These are phyloP conservation scores for Thielaviopsis musarum DNA, from an alignment of 2,329 filamentous ascomycete species.

Conservation along the genomic window DNA sequence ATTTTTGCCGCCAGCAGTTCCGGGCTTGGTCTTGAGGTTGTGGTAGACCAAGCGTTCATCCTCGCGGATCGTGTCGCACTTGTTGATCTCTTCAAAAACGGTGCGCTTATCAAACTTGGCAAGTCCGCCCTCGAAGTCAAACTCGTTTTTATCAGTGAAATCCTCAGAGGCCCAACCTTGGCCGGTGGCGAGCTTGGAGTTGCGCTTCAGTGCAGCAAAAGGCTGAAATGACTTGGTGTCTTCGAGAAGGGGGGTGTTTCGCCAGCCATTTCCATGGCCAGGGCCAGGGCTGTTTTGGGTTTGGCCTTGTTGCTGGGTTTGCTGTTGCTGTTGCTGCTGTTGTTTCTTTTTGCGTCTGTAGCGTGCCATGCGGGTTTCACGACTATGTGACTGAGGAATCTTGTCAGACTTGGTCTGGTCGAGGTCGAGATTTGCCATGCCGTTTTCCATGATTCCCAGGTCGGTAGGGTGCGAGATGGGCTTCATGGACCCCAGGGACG, in stretches of 20 bases:
- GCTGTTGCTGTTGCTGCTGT: background rate
- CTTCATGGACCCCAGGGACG: background rate
- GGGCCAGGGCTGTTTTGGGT: background rate
- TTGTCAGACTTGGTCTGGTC: background rate
- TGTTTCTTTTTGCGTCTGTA: conserved; percentile 6
- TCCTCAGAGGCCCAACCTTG: conserved; percentile 92
- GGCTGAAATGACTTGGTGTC: conserved; percentile 43
- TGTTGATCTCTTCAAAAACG: conserved; percentile 81
- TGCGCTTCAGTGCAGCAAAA: conserved; percentile 41
- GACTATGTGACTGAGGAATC: background rate
- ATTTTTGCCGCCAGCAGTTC: conserved; percentile 71
- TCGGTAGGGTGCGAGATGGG: background rate
- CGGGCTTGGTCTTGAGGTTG: conserved; percentile 54
- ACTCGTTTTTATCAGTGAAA: conserved; percentile 87
- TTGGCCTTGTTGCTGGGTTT: background rate
- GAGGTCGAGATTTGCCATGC: background rate
- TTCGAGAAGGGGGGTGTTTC: conserved; percentile 42
- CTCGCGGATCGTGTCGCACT: conserved; percentile 77
- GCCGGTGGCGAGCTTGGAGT: background rate
- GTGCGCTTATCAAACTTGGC: conserved; percentile 90
- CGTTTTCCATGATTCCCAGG: conserved; percentile 1
- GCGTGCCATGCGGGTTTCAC: conserved; percentile 5
- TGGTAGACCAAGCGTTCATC: conserved; percentile 80
- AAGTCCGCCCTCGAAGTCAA: conserved; percentile 78
- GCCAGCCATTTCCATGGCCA: conserved; percentile 36